A percentile compares a stretch with the other conserved stretches of the same genome.
Conservation (phyloP, 352 stramenopile genomes). For the Pythium rishiriense region DNA sequence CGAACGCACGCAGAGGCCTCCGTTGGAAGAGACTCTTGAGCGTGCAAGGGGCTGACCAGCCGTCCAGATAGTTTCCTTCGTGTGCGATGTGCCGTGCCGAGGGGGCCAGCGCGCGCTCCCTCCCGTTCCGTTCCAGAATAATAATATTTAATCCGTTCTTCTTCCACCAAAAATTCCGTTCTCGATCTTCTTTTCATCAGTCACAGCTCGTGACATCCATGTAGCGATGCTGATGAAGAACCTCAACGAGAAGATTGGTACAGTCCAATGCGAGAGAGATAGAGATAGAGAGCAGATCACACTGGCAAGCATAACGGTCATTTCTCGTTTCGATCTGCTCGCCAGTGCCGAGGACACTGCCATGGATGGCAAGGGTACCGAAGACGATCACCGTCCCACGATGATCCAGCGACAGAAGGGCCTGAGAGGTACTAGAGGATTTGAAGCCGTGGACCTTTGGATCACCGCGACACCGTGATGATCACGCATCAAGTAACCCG, state of each 20-base stretch:
- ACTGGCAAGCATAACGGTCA: too few relatives aligned
- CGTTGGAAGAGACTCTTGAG: conserved; percentile 18
- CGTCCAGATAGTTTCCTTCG: conserved; percentile 7
- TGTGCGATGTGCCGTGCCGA: not conserved
- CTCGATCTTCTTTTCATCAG: not conserved
- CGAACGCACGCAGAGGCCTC: not conserved
- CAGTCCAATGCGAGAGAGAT: not conserved
- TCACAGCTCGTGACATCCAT: not conserved
- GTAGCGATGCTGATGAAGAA: not conserved
- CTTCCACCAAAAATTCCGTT: not conserved
- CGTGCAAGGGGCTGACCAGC: not conserved
- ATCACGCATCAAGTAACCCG: not conserved
- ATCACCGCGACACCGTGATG: not conserved
- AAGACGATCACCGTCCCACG: too few relatives aligned
- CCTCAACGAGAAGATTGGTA: not conserved
- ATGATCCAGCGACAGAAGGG: too few relatives aligned
- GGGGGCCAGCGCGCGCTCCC: not conserved
- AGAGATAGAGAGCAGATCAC: not conserved
- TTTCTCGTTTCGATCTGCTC: too few relatives aligned
- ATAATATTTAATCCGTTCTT: conserved; percentile 8
- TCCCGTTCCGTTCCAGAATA: not conserved
- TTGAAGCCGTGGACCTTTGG: not conserved
- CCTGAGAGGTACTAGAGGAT: too few relatives aligned
- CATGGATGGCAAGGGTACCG: too few relatives aligned
- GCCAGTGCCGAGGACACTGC: too few relatives aligned